Percentiles rank a stretch among this genome's conserved stretches.
phyloP scores from a whole-genome alignment of 2,329 filamentous ascomycete species.

The Epichloe hybrida region DNA sequence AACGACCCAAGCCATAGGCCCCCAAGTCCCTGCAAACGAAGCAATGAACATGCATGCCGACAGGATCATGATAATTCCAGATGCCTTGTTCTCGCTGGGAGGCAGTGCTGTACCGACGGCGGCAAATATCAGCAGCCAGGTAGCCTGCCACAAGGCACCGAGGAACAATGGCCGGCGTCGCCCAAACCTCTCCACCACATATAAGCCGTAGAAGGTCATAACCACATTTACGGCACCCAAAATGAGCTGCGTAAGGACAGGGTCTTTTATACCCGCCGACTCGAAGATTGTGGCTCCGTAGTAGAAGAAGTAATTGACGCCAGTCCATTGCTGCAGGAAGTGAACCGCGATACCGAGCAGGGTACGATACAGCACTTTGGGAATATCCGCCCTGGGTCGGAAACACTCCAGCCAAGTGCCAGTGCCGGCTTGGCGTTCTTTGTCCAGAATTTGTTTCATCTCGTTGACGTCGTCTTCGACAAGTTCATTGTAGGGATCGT shows the following conservation, averaged over 20 bases:
- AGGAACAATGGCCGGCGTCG: slow-evolving; percentile 54
- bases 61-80: slow-evolving; percentile 57
- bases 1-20: slow-evolving; percentile 55
- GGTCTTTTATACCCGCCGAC: slow-evolving; percentile 51
- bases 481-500: slow-evolving; percentile 28
- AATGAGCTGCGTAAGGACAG: slow-evolving; percentile 55
- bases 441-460: slow-evolving; percentile 33
- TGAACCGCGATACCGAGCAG: slow-evolving; percentile 50
- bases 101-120: slow-evolving; percentile 35
- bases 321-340: slow-evolving; percentile 55
- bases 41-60: slow-evolving; percentile 63
- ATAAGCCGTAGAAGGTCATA: slow-evolving; percentile 53
- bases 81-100: slow-evolving; percentile 28
- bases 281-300: slow-evolving; percentile 56
- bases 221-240: slow-evolving; percentile 54
- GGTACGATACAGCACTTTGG: slow-evolving; percentile 50
- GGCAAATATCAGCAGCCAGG: slow-evolving; percentile 52
- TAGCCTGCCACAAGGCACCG: slow-evolving; percentile 54
- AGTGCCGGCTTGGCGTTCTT: slow-evolving; percentile 29
- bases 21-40: slow-evolving; percentile 57
- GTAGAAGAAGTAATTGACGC: slow-evolving; percentile 47
- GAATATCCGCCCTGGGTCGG: slow-evolving; percentile 34
- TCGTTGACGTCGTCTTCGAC: slow-evolving; percentile 40
- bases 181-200: slow-evolving; percentile 53
- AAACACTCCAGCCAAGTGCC: slow-evolving; percentile 48